Evolutionary conservation across 306 rosid genomes (phyloP), one percentile per base, ranked within the genome.

Genomic region (Elaeagnus macrophylla): DNA sequence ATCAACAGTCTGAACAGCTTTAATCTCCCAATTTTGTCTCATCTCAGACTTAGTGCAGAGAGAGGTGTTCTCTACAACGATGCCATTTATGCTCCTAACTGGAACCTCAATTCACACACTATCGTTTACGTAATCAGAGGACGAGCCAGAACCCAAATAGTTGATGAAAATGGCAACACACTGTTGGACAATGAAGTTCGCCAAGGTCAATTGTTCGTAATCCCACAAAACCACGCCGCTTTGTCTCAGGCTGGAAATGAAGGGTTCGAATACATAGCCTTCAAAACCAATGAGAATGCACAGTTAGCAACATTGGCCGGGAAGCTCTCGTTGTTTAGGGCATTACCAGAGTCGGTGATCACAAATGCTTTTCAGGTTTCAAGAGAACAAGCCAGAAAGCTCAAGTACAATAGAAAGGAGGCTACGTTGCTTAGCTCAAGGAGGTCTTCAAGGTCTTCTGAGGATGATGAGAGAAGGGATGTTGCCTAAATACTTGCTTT

Each of bases 31-130:
- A n/a, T n/a, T n/a, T n/a, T n/a, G n/a, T n/a, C n/a, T n/a, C n/a
- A n/a, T n/a, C n/a, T n/a, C 60, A 62, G 62, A 57, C 43, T 69
- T 5, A 65, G 65, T 1, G 69, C 75, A 45, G 60, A 62, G 60
- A 62, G 60, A 52, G 75, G 75, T 8, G 18, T 56, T 50, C 52
- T 69, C 60, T 69, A 69, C 75, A 57, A 15, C 1, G 74, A 80
- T 19, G 95, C 74, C 0, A 63, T 86, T 17, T 72, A 68, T 48
- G 55, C 58, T 10, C 93, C 95, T 1, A 84, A 81, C 58, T 86
- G 83, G 84, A 83, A 70, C 75, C 8, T 48, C n/a, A 75, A 86
- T 13, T 77, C 94, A 0, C 83, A 86, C 77, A 64, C 66, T 10
- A 13, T 81, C 0, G 7, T 77, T 14, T 79, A 75, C 67, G 89